Evolutionary conservation across 2,329 filamentous ascomycete genomes (phyloP), one percentile per base, ranked within the genome.

Genomic region (Diplodia sapinea): DNA sequence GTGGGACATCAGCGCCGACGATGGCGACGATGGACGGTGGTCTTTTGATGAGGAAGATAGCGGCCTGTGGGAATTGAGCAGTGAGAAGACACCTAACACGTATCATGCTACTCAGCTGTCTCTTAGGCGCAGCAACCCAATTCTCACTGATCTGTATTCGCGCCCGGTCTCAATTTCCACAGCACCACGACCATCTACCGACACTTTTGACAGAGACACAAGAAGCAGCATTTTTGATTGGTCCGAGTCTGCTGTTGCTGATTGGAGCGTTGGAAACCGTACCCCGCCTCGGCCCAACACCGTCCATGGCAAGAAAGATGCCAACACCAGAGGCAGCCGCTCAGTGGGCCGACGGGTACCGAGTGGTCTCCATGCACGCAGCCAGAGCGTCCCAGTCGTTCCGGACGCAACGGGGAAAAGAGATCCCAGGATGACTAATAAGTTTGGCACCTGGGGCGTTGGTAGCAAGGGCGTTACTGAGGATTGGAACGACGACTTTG

Each of bases 401-500:
- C 89, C 89, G 40, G 91, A 93, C 73, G 79, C 74, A 70, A 80
- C 76, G 71, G 82, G 76, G 72, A 78, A 82, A 79, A 69, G 90
- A 85, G 76, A 84, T 78, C 74, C 78, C 77, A 74, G 90, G 80
- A 77, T 82, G 78, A 74, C 86, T n/a, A 85, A 78, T 65, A 94
- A 93, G 73, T 94, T 93, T 74, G 90, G 91, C 52, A 94, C 91
- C 0, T 94, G 91, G 91, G 91, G 91, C 2, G 81, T 93, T 51
- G 88, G 90, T n/a, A 89, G 87, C 70, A 94, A 94, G 77, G 90
- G 87, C 17, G 89, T 89, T 12, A 94, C 90, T 69, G 92, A 96
- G 76, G 92, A 95, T 74, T 96, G 92, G 92, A 92, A 94, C 72
- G 91, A 94, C 70, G 92, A 96, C 76, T 95, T 96, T 72, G 91